Conservation (phyloP, 2,329 filamentous ascomycete species). For the Aspergillus novoparasiticus region DNA sequence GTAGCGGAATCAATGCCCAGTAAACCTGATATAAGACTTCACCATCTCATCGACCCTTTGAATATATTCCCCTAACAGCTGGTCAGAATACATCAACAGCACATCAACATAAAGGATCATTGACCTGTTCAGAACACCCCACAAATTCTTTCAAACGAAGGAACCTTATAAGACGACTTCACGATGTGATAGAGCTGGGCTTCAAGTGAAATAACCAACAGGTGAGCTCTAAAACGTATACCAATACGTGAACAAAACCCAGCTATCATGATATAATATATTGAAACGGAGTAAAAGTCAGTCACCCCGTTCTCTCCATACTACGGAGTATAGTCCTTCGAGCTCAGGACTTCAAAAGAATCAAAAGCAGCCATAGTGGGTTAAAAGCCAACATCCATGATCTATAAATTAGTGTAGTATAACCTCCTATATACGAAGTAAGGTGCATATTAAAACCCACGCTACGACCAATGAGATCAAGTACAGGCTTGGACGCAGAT, state of each 20-base stretch:
- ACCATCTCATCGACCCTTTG: neutral
- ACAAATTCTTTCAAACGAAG: neutral
- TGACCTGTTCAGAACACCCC: too few relatives aligned
- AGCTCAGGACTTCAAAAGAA: neutral
- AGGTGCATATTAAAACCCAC: neutral
- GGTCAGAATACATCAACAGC: too few relatives aligned
- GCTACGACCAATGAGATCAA: neutral
- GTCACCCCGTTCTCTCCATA: too few relatives aligned
- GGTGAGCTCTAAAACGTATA: neutral
- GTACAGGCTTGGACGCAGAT: neutral
- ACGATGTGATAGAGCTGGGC: neutral
- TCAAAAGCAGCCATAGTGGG: neutral
- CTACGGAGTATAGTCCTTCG: neutral
- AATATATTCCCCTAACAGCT: neutral
- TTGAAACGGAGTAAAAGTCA: neutral
- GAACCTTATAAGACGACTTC: neutral
- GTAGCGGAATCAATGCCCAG: neutral
- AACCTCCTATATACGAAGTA: neutral
- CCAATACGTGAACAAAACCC: neutral
- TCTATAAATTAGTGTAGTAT: too few relatives aligned
- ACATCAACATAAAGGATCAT: too few relatives aligned
- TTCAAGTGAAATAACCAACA: neutral
- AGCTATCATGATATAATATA: neutral
- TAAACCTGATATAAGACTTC: neutral
- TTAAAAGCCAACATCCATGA: too few relatives aligned